Evolutionary conservation across 1,284 basidiomycete species (phyloP).

Genomic region (Puccinia brachypodii): DNA sequence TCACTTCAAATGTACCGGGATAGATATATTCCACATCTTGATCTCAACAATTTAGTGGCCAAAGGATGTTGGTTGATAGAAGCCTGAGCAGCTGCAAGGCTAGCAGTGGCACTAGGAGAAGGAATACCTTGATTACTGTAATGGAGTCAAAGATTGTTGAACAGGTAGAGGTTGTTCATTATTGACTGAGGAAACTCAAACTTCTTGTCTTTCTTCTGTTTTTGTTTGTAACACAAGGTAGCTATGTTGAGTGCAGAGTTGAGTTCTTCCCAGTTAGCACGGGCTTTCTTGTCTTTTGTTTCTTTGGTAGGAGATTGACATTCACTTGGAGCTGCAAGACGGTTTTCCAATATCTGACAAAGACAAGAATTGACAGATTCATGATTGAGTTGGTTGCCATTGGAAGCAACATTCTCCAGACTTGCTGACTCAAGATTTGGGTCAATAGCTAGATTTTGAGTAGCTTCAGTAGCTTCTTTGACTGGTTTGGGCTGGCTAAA

Average conservation of each 20-base stretch:
- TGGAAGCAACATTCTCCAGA: neutral
- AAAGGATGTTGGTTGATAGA: neutral
- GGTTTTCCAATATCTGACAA: neutral
- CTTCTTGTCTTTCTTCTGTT: neutral
- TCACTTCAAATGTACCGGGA: neutral
- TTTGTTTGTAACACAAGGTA: neutral
- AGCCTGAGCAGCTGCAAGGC: neutral
- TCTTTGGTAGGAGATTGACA: neutral
- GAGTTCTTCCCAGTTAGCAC: neutral
- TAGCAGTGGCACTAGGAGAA: neutral
- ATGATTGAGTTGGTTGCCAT: neutral
- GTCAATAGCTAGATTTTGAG: neutral
- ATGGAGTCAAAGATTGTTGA: neutral
- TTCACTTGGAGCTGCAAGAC: neutral
- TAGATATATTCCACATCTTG: neutral
- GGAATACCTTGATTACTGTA: neutral
- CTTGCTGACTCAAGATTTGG: neutral
- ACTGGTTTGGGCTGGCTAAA: neutral
- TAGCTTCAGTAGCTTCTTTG: too few species aligned
- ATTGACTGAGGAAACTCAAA: neutral
- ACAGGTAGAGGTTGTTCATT: neutral
- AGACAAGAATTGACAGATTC: neutral
- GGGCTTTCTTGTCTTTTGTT: neutral
- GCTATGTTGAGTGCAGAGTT: neutral
- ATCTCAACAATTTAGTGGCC: neutral